Base-by-base conservation (phyloP, 306 rosid species). In the Sesbania bispinosa region DNA sequence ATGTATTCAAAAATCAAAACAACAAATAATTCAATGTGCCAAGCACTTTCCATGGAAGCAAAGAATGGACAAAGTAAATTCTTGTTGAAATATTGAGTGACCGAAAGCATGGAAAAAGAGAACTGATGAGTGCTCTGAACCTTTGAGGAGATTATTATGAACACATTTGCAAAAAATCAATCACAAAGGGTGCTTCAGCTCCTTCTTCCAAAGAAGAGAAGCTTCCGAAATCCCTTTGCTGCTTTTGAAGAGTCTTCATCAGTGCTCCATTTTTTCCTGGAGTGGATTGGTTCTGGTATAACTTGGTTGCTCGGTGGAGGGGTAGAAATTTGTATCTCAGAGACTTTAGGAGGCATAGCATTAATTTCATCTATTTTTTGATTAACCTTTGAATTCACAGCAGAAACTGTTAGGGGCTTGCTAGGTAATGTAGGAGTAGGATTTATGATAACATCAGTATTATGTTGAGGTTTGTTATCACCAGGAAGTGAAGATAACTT, bases 191-290 rank as follows among this genome's bases (percentile, higher is more conserved):
- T 38, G 80, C 62, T 79, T 90, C 86, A 78, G 75, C 82, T 78
- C 72, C 75, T 91, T 69, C 86, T 85, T 65, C 99, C 97, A 71
- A 94, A 94, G 85, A 91, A 79, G 47, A 94, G 96, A 75, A 94
- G 97, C 88, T 86, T 94, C 38, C 94, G 89, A 32, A 91, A 88
- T 61, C 97, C 99, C 74, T 86, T 94, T 16, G 84, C 80, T 0
- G 92, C 79, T 80, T 94, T 94, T 2, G 97, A 80, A 57, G 92
- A 77, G 83, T 82, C 85, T 61, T 89, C 96, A n/a, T 77, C 96
- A 21, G 80, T 85, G 68, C 79, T 88, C 99, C 99, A 94, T 81
- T 94, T 94, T 93, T 91, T 94, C 84, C 97, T 85, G 52, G 92
- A 82, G 74, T 86, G 88, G 61, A 62, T 47, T 38, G 79, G 48